phyloP scores from a whole-genome alignment of 2,329 filamentous ascomycete species.

The Ophiostoma fasciatum region DNA sequence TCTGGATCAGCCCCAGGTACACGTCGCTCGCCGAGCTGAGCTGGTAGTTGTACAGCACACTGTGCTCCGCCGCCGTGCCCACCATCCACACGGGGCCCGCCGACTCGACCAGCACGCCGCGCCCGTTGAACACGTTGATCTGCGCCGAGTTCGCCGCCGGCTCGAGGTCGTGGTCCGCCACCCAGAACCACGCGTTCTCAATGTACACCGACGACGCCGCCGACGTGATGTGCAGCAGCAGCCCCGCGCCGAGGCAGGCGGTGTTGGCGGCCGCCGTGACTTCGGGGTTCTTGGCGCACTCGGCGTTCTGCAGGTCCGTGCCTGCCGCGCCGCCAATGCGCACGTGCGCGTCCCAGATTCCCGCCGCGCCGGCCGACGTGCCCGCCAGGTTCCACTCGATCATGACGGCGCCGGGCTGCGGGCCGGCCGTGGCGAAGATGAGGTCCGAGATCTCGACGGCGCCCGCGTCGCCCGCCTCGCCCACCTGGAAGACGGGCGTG shows the following conservation, averaged over 20 bases:
- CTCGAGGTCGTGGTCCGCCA: constrained; percentile 82
- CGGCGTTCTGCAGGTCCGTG: constrained; percentile 65
- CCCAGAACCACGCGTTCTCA: constrained; percentile 86
- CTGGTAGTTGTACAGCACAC: constrained; percentile 69
- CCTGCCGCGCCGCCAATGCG: constrained; percentile 79
- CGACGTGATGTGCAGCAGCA: constrained; percentile 51
- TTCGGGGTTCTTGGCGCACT: constrained; percentile 62
- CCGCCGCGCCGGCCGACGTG: constrained; percentile 50
- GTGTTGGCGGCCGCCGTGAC: constrained; percentile 29
- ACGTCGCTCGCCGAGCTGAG: constrained; percentile 62
- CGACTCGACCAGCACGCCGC: constrained; percentile 68
- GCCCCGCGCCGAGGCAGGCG: constrained; percentile 61
- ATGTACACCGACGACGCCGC: constrained; percentile 52
- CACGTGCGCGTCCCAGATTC: constrained; percentile 93
- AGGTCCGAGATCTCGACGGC: constrained; percentile 78
- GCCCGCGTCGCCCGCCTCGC: constrained; percentile 60
- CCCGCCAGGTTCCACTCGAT: constrained; percentile 82
- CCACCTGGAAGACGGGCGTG: constrained; percentile 73
- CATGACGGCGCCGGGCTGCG: constrained; percentile 75
- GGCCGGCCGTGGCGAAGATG: constrained; percentile 69
- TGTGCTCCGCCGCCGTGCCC: constrained; percentile 57
- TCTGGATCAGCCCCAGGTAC: constrained; percentile 74
- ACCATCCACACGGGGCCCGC: constrained; percentile 65
- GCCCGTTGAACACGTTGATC: constrained; percentile 78
- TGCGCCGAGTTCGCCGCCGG: constrained; percentile 50